Evolutionary conservation across 23 red algal species (phyloP).

Genomic region (Gracilaria vermiculophylla): DNA sequence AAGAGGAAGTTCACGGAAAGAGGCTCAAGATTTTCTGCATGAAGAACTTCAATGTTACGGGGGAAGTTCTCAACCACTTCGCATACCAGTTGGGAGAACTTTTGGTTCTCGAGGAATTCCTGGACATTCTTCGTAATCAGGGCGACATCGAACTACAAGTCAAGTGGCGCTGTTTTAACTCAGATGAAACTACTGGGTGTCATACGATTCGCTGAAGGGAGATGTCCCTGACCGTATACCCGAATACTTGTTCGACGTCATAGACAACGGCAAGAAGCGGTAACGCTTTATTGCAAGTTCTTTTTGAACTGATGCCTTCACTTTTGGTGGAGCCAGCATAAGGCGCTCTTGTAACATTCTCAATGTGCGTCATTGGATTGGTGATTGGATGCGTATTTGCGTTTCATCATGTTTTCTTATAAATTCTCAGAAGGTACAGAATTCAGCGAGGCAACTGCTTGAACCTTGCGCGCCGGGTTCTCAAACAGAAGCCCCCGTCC

Average conservation of each 20-base stretch:
- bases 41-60: background rate
- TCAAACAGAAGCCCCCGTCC: no score
- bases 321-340: no score
- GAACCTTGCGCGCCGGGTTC: no score
- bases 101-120: background rate
- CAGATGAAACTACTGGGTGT: background rate
- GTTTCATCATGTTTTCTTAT: no score
- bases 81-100: background rate
- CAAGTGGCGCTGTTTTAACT: conserved; percentile 37
- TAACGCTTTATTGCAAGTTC: no score
- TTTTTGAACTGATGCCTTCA: no score
- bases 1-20: background rate
- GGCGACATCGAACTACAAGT: conserved; percentile 8
- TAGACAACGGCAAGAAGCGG: no score
- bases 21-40: conserved; percentile 29
- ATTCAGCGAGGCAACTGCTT: no score
- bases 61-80: background rate
- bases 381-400: no score
- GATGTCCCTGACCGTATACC: background rate
- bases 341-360: no score
- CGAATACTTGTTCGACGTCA: background rate
- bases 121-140: background rate
- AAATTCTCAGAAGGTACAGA: no score
- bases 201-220: background rate
- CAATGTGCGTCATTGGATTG: no score